A percentile compares a stretch with the other conserved stretches of the same genome.
Conservation (phyloP, 148 eudicot genomes). For the Rhododendron griersonianum region DNA sequence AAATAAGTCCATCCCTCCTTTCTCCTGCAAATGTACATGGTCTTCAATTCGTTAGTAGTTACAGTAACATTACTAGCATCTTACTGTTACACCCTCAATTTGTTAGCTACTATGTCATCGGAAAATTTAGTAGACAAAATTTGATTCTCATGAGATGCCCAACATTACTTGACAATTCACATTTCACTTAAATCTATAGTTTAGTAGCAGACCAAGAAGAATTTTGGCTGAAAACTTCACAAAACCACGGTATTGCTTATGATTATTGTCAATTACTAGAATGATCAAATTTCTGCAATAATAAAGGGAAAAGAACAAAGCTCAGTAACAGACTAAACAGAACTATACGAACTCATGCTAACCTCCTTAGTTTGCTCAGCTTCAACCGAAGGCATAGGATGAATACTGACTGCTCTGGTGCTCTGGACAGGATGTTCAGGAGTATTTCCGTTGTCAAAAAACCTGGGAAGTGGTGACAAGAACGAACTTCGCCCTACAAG, state of each 20-base stretch:
- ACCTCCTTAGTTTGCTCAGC: slow-evolving; percentile 44
- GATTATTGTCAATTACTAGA: background rate
- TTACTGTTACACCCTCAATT: background rate
- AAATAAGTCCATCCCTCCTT: background rate
- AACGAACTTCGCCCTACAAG: slow-evolving; percentile 47
- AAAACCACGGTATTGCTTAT: background rate
- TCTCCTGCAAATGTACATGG: background rate
- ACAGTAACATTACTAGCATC: background rate
- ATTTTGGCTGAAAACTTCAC: background rate
- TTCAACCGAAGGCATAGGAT: slow-evolving; percentile 47
- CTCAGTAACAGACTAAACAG: background rate
- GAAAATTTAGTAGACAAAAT: background rate
- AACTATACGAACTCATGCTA: slow-evolving; percentile 2
- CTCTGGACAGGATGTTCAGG: slow-evolving; percentile 25
- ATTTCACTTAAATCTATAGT: background rate
- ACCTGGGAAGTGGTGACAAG: slow-evolving; percentile 32
- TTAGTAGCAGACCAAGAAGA: slow-evolving; percentile 3
- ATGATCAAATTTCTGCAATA: background rate
- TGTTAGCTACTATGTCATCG: background rate
- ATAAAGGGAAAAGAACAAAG: background rate
- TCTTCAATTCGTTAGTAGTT: background rate
- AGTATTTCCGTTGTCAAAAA: slow-evolving; percentile 30
- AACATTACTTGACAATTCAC: background rate
- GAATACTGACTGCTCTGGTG: slow-evolving; percentile 38
- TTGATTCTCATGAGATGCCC: background rate